Percentiles rank a stretch among this genome's conserved stretches.
These are phyloP conservation scores for Leptosphaerulina australis DNA, from an alignment of 2,329 filamentous ascomycete species.

Conservation along the genomic window DNA sequence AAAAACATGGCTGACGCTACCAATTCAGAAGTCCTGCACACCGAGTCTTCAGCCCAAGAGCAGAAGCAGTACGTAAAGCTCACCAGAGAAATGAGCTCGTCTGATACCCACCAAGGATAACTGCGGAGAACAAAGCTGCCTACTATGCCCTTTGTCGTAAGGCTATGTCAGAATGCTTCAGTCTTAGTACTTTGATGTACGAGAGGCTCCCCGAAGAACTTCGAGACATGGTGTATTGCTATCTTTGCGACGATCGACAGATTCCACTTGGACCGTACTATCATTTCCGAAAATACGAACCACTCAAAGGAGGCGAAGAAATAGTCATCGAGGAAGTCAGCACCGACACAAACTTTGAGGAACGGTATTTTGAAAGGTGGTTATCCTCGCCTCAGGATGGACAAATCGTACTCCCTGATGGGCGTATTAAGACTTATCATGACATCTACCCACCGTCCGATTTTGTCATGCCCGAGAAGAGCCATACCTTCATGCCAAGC, in stretches of 20 bases:
- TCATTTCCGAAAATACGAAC: conserved; percentile 29
- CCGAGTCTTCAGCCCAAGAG: background rate
- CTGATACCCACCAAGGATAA: background rate
- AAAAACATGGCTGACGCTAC: background rate
- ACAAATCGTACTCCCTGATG: conserved; percentile 21
- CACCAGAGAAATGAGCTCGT: background rate
- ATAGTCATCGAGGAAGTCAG: background rate
- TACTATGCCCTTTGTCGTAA: background rate
- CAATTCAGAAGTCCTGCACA: too few species aligned
- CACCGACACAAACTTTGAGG: background rate
- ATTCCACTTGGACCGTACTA: conserved; percentile 33
- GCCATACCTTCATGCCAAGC: conserved; percentile 26
- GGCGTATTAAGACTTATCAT: conserved; percentile 27
- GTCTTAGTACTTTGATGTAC: conserved; percentile 26
- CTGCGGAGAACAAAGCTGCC: background rate
- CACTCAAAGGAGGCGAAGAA: background rate
- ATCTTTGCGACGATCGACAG: conserved; percentile 29
- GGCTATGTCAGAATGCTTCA: conserved; percentile 20
- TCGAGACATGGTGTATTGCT: conserved; percentile 29
- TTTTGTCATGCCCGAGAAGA: conserved; percentile 27
- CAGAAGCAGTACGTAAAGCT: background rate
- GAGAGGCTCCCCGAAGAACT: conserved; percentile 28
- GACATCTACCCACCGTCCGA: conserved; percentile 25
- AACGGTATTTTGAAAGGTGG: background rate
- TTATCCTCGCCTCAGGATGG: background rate